A percentile compares a stretch with the other conserved stretches of the same genome.
Conservation (phyloP, 2,329 filamentous ascomycete genomes). For the Fusarium sororula region DNA sequence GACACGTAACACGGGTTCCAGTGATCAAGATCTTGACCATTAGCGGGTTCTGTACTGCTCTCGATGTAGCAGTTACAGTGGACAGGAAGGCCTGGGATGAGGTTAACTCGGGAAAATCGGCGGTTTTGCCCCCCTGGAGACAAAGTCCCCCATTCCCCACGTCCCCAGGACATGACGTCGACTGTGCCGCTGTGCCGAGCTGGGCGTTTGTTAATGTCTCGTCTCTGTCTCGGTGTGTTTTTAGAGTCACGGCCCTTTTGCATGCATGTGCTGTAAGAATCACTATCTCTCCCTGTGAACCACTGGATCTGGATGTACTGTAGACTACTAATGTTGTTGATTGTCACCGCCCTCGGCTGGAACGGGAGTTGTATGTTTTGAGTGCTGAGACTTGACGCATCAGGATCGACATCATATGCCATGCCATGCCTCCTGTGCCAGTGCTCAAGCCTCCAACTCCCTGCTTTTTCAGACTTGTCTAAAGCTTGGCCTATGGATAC, state of each 20-base stretch:
- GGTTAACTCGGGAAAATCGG: conserved; percentile 42
- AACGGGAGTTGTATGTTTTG: conserved; percentile 6
- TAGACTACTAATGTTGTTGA: not conserved
- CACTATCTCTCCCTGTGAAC: not conserved
- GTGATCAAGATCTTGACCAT: not conserved
- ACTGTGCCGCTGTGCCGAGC: conserved; percentile 41
- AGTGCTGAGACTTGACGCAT: conserved; percentile 11
- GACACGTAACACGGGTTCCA: conserved; percentile 18
- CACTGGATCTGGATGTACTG: not conserved
- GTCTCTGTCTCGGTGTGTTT: conserved; percentile 18
- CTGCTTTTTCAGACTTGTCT: conserved; percentile 25
- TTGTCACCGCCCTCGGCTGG: conserved; percentile 24
- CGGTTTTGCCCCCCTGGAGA: conserved; percentile 27
- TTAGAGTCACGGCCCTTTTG: conserved; percentile 23
- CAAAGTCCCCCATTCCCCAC: conserved; percentile 36
- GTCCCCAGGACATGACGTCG: conserved; percentile 39
- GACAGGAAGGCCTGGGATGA: conserved; percentile 5
- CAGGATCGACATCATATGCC: conserved; percentile 26
- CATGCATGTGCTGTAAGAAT: not conserved
- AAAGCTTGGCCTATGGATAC: conserved; percentile 28
- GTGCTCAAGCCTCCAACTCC: conserved; percentile 15
- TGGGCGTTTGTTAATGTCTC: conserved; percentile 20
- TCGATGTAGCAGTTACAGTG: not conserved
- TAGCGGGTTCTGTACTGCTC: not conserved
- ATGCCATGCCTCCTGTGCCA: not conserved